These are phyloP conservation scores for Pseudocercospora fuligena DNA, from an alignment of 2,329 filamentous ascomycete genomes.

Conservation along the genomic window DNA sequence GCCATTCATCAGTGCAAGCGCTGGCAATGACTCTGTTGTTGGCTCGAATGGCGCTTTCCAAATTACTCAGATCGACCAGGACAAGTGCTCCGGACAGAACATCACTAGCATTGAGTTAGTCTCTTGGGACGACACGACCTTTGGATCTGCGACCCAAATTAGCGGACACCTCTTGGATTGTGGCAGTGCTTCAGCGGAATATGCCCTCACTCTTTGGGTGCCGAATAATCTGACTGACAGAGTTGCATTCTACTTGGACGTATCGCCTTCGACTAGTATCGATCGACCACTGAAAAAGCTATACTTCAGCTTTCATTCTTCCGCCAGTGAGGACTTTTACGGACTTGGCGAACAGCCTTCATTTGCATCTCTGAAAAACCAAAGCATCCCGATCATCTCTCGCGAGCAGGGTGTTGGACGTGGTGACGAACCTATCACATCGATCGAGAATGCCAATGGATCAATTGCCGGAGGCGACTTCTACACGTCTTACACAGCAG, in stretches of 20 bases:
- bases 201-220: conserved; percentile 33
- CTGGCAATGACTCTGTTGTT: conserved; percentile 31
- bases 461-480: conserved; percentile 38
- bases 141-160: conserved; percentile 30
- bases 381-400: conserved; percentile 36
- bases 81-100: conserved; percentile 32
- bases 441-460: conserved; percentile 33
- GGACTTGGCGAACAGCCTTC: conserved; percentile 36
- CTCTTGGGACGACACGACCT: conserved; percentile 21
- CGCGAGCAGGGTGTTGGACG: conserved; percentile 39
- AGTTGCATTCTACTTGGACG: conserved; percentile 31
- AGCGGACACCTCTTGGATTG: conserved; percentile 31
- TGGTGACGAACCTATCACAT: conserved; percentile 37
- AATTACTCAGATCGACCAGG: conserved; percentile 32
- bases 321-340: conserved; percentile 35
- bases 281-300: conserved; percentile 32
- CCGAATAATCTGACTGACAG: conserved; percentile 27
- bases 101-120: conserved; percentile 28
- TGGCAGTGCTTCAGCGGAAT: conserved; percentile 26
- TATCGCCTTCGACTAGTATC: conserved; percentile 17
- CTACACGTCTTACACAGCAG: conserved; percentile 43
- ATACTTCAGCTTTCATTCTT: conserved; percentile 33
- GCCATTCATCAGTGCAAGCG: conserved; percentile 36
- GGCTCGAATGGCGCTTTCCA: conserved; percentile 35
- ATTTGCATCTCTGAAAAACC: conserved; percentile 37